These are phyloP conservation scores for Stenocarpella maydis DNA, from an alignment of 2,329 filamentous ascomycete genomes.

Conservation along the genomic window DNA sequence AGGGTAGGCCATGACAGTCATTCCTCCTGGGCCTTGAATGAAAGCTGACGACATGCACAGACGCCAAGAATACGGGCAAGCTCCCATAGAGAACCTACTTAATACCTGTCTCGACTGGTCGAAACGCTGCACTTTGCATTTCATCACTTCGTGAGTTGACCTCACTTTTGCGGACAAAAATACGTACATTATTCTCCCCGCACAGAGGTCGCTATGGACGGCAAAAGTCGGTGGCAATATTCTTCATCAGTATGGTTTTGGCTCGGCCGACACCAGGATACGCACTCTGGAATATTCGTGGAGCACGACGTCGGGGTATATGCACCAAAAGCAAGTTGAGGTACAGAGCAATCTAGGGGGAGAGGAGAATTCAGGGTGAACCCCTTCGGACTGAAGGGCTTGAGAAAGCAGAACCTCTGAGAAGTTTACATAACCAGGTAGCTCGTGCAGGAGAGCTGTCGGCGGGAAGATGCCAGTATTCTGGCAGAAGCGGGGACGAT, in stretches of 20 bases:
- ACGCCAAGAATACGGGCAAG: slow-evolving; percentile 79
- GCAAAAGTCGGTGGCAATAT: slow-evolving; percentile 25
- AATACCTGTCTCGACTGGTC: slow-evolving; percentile 6
- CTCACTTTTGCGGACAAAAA: slow-evolving; percentile 19
- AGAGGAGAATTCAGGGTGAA: neutral
- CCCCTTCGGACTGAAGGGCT: neutral
- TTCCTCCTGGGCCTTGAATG: slow-evolving; percentile 19
- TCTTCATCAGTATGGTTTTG: slow-evolving; percentile 18
- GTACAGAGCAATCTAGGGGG: neutral
- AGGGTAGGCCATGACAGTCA: slow-evolving; percentile 57
- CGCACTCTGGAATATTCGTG: slow-evolving; percentile 25
- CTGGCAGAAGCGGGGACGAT: neutral
- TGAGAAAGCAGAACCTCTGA: neutral
- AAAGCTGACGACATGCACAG: slow-evolving; percentile 51
- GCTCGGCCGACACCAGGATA: slow-evolving; percentile 27
- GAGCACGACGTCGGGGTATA: neutral
- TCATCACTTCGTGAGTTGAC: slow-evolving; percentile 30
- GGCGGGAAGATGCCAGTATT: neutral
- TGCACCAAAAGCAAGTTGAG: neutral
- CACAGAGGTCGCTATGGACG: slow-evolving; percentile 8
- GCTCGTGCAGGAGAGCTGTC: neutral
- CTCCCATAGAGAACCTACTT: slow-evolving; percentile 52
- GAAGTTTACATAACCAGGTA: neutral
- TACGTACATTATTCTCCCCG: slow-evolving; percentile 10
- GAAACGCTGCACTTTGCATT: slow-evolving; percentile 17